These are phyloP conservation scores for Emmonsia crescens DNA, from an alignment of 2,329 filamentous ascomycete species.

Conservation along the genomic window DNA sequence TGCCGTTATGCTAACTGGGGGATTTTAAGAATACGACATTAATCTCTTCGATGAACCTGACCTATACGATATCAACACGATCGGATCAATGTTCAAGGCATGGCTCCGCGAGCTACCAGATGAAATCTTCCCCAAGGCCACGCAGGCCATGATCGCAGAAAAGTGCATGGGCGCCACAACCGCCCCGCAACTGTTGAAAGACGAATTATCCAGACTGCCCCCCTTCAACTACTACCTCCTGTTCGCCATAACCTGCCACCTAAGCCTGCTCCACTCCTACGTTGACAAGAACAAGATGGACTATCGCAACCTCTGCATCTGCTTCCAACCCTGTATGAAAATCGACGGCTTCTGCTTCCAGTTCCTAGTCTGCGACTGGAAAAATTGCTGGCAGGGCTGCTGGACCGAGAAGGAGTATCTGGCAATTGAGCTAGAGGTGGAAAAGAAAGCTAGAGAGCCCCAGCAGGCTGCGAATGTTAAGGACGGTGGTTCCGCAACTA, in stretches of 20 bases:
- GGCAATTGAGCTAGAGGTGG: conserved; percentile 41
- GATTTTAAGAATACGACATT: conserved; percentile 65
- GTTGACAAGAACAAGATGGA: conserved; percentile 98
- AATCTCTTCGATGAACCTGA: conserved; percentile 80
- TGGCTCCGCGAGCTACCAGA: conserved; percentile 94
- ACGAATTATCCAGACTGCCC: conserved; percentile 85
- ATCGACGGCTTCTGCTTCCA: conserved; percentile 93
- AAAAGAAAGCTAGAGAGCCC: conserved; percentile 23
- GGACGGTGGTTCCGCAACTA: conserved; percentile 12
- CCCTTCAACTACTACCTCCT: conserved; percentile 97
- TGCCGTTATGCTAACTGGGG: conserved; percentile 6
- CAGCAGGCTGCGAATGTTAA: conserved; percentile 19
- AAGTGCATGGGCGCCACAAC: conserved; percentile 68
- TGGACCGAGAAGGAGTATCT: conserved; percentile 76
- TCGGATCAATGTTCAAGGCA: conserved; percentile 90
- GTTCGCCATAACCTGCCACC: conserved; percentile 92
- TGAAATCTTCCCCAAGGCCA: conserved; percentile 77
- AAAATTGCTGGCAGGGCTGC: conserved; percentile 94
- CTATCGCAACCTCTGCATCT: conserved; percentile 88
- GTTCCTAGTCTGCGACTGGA: conserved; percentile 90
- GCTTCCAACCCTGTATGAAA: conserved; percentile 94
- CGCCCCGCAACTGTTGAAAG: conserved; percentile 75
- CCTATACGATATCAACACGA: conserved; percentile 91
- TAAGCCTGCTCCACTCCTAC: conserved; percentile 81
- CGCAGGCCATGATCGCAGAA: conserved; percentile 67